Evolutionary conservation across 83 land plant genomes (phyloP).

Genomic region (Picea abies): DNA sequence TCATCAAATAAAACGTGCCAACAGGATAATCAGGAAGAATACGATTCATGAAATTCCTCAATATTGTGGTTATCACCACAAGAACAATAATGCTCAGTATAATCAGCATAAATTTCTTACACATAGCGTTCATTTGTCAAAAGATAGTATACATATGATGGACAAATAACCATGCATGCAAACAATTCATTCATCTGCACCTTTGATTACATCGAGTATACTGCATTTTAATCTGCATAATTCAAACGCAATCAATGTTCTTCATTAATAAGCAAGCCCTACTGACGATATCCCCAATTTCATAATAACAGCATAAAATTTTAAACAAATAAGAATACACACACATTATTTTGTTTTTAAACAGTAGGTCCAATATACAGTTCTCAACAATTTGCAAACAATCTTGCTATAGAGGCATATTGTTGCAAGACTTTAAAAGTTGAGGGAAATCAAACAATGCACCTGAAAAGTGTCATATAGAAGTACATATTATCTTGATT

Average conservation of each 20-base stretch:
- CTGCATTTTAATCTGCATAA: not conserved
- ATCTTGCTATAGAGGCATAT: not conserved
- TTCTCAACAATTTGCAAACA: conserved; percentile 3
- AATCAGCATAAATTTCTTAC: not conserved
- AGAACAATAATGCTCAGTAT: not conserved
- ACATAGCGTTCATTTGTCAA: not conserved
- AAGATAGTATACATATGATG: not conserved
- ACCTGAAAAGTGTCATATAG: not conserved
- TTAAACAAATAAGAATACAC: not conserved
- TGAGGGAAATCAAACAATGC: not conserved
- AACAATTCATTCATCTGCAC: not conserved
- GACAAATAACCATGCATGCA: not conserved
- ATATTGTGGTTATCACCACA: not conserved
- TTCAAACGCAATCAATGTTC: not conserved
- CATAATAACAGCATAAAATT: conserved; percentile 1
- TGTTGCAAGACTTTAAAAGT: not conserved
- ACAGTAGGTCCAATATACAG: not conserved
- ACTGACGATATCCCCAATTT: not conserved
- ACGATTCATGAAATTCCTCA: not conserved
- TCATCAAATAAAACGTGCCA: not conserved
- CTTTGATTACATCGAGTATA: not conserved
- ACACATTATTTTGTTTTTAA: not conserved
- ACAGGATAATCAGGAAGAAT: not conserved
- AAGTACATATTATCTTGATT: conserved; percentile 7
- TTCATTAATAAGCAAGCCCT: not conserved